These are phyloP conservation scores for Fusarium neocosmosporiellum DNA, from an alignment of 2,329 filamentous ascomycete species.

Conservation along the genomic window DNA sequence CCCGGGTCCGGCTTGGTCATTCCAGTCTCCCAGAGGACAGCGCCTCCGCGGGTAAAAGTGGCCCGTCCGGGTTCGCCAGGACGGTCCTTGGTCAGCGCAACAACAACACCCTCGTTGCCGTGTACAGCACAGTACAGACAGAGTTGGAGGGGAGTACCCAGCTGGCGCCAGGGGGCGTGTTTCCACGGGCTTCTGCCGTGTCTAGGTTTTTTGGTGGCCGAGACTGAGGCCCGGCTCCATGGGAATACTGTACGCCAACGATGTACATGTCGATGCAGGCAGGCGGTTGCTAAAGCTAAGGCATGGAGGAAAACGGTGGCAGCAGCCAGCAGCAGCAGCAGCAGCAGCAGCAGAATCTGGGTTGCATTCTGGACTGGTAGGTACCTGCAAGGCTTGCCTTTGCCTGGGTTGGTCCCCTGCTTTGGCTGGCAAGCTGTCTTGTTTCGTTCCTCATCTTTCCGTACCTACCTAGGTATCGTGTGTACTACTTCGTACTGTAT, in stretches of 20 bases:
- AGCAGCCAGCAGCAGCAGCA: neutral
- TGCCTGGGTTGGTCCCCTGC: neutral
- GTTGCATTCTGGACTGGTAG: constrained; percentile 2
- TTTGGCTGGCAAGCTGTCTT: neutral
- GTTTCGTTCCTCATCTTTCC: neutral
- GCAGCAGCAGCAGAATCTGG: constrained; percentile 13
- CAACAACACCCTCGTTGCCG: neutral
- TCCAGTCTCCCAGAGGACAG: constrained; percentile 33
- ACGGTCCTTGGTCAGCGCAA: constrained; percentile 26
- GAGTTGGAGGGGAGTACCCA: constrained; percentile 18
- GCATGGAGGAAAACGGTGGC: neutral
- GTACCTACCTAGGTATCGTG: neutral
- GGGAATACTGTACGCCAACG: neutral
- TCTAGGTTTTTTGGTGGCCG: constrained; percentile 18
- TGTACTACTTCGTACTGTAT: constrained; percentile 35
- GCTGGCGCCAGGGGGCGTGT: constrained; percentile 21
- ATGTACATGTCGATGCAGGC: constrained; percentile 21
- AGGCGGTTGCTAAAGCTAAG: constrained; percentile 18
- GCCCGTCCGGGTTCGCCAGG: constrained; percentile 33
- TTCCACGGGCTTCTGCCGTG: constrained; percentile 38
- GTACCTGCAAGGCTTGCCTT: constrained; percentile 11
- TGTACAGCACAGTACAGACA: neutral
- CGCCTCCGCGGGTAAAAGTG: constrained; percentile 44
- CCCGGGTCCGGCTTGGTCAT: constrained; percentile 34
- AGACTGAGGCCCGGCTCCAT: neutral